phyloP scores from a whole-genome alignment of 257 asterid genomes.

The Echites panduratus region DNA sequence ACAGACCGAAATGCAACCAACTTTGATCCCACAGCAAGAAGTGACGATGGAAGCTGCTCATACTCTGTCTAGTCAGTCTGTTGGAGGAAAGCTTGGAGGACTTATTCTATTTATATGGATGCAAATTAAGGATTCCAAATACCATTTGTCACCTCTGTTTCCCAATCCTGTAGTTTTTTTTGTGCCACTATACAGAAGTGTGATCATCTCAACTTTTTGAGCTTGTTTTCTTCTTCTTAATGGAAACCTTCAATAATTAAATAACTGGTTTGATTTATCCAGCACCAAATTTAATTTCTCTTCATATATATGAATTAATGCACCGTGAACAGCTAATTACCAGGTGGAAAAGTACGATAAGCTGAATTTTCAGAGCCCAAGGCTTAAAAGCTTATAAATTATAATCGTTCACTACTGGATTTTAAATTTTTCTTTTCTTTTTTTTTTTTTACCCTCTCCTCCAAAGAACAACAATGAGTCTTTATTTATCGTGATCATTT shows the following conservation, averaged over 20 bases:
- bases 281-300: background rate
- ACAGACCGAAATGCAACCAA: slow-evolving; percentile 52
- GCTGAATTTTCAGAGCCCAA: too few species aligned
- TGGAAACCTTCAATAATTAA: background rate
- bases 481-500: too few species aligned
- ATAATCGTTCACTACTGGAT: too few species aligned
- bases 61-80: slow-evolving; percentile 9
- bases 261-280: background rate
- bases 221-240: background rate
- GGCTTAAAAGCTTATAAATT: too few species aligned
- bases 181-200: background rate
- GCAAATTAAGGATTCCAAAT: background rate
- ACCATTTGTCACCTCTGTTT: slow-evolving; percentile 1
- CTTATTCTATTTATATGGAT: too few species aligned
- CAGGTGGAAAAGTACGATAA: background rate
- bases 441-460: too few species aligned
- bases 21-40: slow-evolving; percentile 64
- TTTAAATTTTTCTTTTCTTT: too few species aligned
- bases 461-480: too few species aligned
- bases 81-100: background rate
- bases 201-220: background rate
- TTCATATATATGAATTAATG: too few species aligned
- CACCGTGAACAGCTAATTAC: too few species aligned
- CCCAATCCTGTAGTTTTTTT: background rate
- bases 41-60: slow-evolving; percentile 58